phyloP scores from a whole-genome alignment of 371 early-diverging fungal species.

The Mucor circinelloides region DNA sequence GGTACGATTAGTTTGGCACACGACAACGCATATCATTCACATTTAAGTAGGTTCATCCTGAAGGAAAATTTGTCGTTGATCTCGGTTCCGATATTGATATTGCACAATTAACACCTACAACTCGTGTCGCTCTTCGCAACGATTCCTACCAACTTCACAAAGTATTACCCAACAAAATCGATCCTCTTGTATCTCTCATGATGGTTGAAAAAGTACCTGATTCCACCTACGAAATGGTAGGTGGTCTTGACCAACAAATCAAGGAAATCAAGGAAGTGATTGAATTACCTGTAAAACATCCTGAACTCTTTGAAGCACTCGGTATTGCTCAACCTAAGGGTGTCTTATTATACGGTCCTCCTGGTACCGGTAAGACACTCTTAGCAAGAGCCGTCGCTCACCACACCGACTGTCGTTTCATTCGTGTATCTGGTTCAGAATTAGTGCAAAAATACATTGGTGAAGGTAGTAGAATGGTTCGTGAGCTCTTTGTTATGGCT shows the following conservation, averaged over 20 bases:
- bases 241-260: conserved; percentile 99
- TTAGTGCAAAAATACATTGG: conserved; percentile 98
- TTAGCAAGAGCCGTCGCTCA: conserved; percentile 99
- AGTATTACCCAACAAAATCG: conserved; percentile 99
- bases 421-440: conserved; percentile 99
- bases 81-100: conserved; percentile 92
- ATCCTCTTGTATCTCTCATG: conserved; percentile 99
- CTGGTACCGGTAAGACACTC: conserved; percentile 99
- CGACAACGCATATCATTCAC: not conserved
- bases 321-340: conserved; percentile 73
- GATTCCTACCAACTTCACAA: conserved; percentile 99
- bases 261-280: conserved; percentile 99
- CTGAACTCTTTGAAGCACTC: conserved; percentile 53
- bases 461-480: conserved; percentile 99
- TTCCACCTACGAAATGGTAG: conserved; percentile 99
- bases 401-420: conserved; percentile 99
- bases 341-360: conserved; percentile 99
- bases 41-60: conserved; percentile 85
- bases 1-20: conserved; percentile 42
- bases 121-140: conserved; percentile 96
- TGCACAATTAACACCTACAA: conserved; percentile 91
- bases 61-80: conserved; percentile 99
- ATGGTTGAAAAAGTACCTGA: conserved; percentile 99
- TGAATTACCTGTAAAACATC: conserved; percentile 96
- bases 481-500: conserved; percentile 99